These are phyloP conservation scores for Calophaca sinica DNA, from an alignment of 306 rosid genomes.

Conservation along the genomic window DNA sequence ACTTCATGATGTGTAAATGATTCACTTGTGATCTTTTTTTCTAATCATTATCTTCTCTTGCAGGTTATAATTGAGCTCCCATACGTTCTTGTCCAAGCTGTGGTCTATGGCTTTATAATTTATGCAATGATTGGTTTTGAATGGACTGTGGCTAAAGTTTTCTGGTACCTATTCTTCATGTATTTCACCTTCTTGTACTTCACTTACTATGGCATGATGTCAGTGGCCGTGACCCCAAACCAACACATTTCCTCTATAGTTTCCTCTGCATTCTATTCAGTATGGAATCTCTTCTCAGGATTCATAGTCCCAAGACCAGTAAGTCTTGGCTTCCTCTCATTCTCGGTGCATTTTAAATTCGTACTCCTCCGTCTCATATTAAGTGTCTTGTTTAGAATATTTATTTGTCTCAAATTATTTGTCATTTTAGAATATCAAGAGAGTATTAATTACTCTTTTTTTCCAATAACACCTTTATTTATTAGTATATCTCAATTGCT, in stretches of 20 bases:
- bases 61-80: slow-evolving; percentile 72
- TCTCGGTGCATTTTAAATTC: no score
- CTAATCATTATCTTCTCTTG: slow-evolving; percentile 35
- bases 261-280: slow-evolving; percentile 52
- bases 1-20: neutral
- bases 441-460: no score
- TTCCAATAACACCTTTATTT: no score
- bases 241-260: slow-evolving; percentile 57
- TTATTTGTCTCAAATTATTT: no score
- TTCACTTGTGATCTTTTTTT: neutral
- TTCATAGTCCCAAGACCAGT: slow-evolving; percentile 66
- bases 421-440: no score
- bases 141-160: slow-evolving; percentile 55
- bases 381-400: no score
- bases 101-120: slow-evolving; percentile 57
- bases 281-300: slow-evolving; percentile 77
- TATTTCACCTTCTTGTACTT: slow-evolving; percentile 61
- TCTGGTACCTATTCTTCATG: slow-evolving; percentile 66
- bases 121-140: slow-evolving; percentile 69
- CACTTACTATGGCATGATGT: slow-evolving; percentile 76
- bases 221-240: slow-evolving; percentile 63
- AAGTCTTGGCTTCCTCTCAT: slow-evolving; percentile 39
- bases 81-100: slow-evolving; percentile 56
- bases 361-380: no score
- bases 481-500: no score